These are phyloP conservation scores for Solanum hybrid DNA, from an alignment of 305 asterid genomes.

Conservation along the genomic window DNA sequence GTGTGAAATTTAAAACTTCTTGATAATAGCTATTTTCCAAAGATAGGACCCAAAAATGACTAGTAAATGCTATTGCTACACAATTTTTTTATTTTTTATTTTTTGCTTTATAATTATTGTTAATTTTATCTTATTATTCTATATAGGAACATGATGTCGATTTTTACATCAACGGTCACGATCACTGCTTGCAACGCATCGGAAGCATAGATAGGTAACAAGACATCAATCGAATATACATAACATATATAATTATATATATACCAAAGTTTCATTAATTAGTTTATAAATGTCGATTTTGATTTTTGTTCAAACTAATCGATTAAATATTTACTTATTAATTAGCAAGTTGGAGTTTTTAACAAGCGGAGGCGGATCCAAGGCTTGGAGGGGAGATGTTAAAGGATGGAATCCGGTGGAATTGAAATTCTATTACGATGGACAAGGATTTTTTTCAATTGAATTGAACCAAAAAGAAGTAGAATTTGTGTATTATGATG, in stretches of 20 bases:
- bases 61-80: neutral
- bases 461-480: slow-evolving; percentile 26
- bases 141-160: slow-evolving; percentile 51
- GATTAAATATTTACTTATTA: neutral
- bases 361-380: slow-evolving; percentile 74
- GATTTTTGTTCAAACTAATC: neutral
- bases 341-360: slow-evolving; percentile 47
- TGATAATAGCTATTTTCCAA: neutral
- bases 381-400: slow-evolving; percentile 49
- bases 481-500: slow-evolving; percentile 34
- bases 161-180: slow-evolving; percentile 69
- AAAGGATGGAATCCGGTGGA: slow-evolving; percentile 19
- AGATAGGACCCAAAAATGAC: fast-evolving
- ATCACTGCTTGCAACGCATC: slow-evolving; percentile 63
- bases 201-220: slow-evolving; percentile 43
- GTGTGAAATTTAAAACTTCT: neutral
- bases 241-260: too few species aligned
- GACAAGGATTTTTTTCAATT: slow-evolving; percentile 62
- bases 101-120: neutral
- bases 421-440: slow-evolving; percentile 50
- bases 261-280: neutral
- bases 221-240: neutral
- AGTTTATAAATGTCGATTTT: neutral
- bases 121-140: neutral
- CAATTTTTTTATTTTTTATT: fast-evolving